Conservation (phyloP, 2,329 filamentous ascomycete species). For the Rhynchosporium secalis region DNA sequence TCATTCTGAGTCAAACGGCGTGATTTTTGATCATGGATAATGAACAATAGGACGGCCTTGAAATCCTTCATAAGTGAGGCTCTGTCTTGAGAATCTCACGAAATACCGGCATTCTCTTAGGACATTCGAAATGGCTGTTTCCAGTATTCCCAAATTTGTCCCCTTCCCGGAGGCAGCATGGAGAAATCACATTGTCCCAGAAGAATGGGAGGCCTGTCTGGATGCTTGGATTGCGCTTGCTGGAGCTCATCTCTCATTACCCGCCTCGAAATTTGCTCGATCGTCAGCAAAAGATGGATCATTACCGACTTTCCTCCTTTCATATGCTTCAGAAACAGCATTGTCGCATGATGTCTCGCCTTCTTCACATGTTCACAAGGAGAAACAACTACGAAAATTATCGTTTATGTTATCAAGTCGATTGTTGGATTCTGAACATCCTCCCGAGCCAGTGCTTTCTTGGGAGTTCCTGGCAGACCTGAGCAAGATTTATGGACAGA, state of each 20-base stretch:
- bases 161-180: slow-evolving; percentile 71
- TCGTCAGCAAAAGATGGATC: slow-evolving; percentile 57
- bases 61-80: neutral
- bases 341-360: slow-evolving; percentile 32
- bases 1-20: slow-evolving; percentile 29
- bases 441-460: slow-evolving; percentile 52
- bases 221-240: slow-evolving; percentile 73
- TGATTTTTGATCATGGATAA: slow-evolving; percentile 9
- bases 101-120: neutral
- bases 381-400: slow-evolving; percentile 57
- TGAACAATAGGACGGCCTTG: neutral
- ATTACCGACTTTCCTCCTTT: slow-evolving; percentile 61
- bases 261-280: slow-evolving; percentile 55
- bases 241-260: slow-evolving; percentile 61
- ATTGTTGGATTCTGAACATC: slow-evolving; percentile 49
- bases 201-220: slow-evolving; percentile 77
- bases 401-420: slow-evolving; percentile 65
- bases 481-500: slow-evolving; percentile 65
- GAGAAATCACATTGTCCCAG: slow-evolving; percentile 62
- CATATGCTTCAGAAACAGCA: slow-evolving; percentile 62
- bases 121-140: slow-evolving; percentile 41
- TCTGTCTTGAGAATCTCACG: neutral
- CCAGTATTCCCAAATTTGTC: slow-evolving; percentile 67
- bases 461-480: slow-evolving; percentile 72
- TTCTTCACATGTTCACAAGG: slow-evolving; percentile 37